A percentile compares a stretch with the other conserved stretches of the same genome.
Conservation (phyloP, 768 basidiomycete species). For the Pleurotus citrinopileatus region DNA sequence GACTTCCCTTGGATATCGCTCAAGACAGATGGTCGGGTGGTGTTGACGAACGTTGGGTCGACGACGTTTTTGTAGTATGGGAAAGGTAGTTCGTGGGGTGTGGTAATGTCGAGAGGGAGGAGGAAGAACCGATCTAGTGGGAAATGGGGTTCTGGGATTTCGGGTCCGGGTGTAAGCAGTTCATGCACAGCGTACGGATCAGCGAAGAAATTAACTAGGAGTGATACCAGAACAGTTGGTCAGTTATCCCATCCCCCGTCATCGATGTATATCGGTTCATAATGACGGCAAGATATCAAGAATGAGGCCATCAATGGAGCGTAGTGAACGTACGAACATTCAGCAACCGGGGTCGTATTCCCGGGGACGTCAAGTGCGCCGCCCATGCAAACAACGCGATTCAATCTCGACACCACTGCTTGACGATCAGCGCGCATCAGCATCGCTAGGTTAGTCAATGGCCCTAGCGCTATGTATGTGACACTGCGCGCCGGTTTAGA, state of each 20-base stretch:
- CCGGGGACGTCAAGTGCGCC: constrained; percentile 90
- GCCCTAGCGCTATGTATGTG: constrained; percentile 73
- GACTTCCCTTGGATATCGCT: constrained; percentile 39
- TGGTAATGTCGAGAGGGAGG: constrained; percentile 81
- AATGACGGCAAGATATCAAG: background rate
- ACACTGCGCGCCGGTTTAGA: constrained; percentile 48
- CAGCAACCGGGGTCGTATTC: constrained; percentile 77
- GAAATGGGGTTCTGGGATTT: constrained; percentile 36
- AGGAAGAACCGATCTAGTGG: constrained; percentile 68
- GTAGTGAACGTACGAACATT: constrained; percentile 77
- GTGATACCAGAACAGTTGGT: too few relatives aligned
- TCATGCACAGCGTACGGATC: constrained; percentile 83
- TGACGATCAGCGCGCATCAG: constrained; percentile 54
- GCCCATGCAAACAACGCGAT: constrained; percentile 88
- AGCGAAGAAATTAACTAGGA: constrained; percentile 78
- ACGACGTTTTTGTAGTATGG: constrained; percentile 52
- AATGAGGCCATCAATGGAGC: too few relatives aligned
- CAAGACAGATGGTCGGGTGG: constrained; percentile 47
- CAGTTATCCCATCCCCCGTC: too few relatives aligned
- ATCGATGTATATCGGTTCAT: too few relatives aligned
- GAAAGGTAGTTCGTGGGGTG: constrained; percentile 77
- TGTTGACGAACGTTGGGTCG: constrained; percentile 57
- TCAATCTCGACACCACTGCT: constrained; percentile 56
- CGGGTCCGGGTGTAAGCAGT: constrained; percentile 42
- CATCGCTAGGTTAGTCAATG: constrained; percentile 77